phyloP scores from a whole-genome alignment of 2,329 filamentous ascomycete species.

The Zymoseptoria brevis region DNA sequence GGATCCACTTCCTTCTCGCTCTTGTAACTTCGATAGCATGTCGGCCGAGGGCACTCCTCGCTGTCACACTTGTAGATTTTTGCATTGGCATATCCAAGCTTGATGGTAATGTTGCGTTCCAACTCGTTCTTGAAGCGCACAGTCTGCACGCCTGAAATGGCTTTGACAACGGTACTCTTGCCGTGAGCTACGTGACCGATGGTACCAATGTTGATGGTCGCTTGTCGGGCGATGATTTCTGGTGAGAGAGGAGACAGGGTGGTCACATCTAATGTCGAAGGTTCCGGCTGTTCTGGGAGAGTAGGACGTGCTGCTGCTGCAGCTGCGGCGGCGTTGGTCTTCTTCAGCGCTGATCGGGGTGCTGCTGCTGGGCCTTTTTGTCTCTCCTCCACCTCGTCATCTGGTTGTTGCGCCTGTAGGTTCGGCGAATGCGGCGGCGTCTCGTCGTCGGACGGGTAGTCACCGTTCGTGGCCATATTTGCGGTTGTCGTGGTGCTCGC shows the following conservation, averaged over 20 bases:
- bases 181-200: slow-evolving; percentile 99
- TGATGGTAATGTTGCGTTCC: slow-evolving; percentile 99
- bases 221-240: slow-evolving; percentile 95
- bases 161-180: slow-evolving; percentile 99
- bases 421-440: slow-evolving; percentile 49
- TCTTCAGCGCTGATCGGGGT: slow-evolving; percentile 80
- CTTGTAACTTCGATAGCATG: slow-evolving; percentile 95
- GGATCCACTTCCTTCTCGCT: slow-evolving; percentile 98
- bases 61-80: slow-evolving; percentile 99
- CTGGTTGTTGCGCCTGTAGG: slow-evolving; percentile 32
- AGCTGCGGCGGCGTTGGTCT: slow-evolving; percentile 51
- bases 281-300: slow-evolving; percentile 86
- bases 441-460: slow-evolving; percentile 44
- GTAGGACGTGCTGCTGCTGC: slow-evolving; percentile 53
- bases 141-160: slow-evolving; percentile 96
- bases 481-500: slow-evolving; percentile 16
- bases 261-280: slow-evolving; percentile 76
- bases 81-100: slow-evolving; percentile 97
- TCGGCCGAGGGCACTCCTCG: slow-evolving; percentile 79
- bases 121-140: slow-evolving; percentile 99
- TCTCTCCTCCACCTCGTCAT: slow-evolving; percentile 57
- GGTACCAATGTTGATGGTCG: slow-evolving; percentile 97
- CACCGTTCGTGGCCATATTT: slow-evolving; percentile 50
- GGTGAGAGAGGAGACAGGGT: slow-evolving; percentile 77
- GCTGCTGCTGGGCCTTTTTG: slow-evolving; percentile 53